phyloP scores from a whole-genome alignment of 2,329 filamentous ascomycete species.

The Trichoderma guizhouense region DNA sequence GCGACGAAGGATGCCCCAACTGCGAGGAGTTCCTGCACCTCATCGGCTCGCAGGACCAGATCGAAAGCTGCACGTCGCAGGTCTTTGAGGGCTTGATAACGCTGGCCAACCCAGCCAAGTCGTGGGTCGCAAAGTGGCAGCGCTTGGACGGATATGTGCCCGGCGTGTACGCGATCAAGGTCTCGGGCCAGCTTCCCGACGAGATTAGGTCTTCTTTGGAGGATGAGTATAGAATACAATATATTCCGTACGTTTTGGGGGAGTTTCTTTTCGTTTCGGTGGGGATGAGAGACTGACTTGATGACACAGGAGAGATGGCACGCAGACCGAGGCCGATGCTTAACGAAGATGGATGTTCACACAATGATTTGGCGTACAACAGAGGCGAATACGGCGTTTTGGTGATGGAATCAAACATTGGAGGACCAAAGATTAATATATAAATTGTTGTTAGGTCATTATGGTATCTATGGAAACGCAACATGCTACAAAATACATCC shows the following conservation, averaged over 20 bases:
- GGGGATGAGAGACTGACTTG: conserved; percentile 23
- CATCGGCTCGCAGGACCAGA: conserved; percentile 70
- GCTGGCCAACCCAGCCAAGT: conserved; percentile 74
- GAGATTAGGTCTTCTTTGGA: conserved; percentile 60
- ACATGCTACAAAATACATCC: neutral
- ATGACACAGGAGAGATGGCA: conserved; percentile 51
- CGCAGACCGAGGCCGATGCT: conserved; percentile 48
- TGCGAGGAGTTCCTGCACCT: conserved; percentile 92
- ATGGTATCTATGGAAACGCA: conserved; percentile 19
- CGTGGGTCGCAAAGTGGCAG: conserved; percentile 98
- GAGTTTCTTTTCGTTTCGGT: conserved; percentile 4
- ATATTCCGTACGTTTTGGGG: conserved; percentile 58
- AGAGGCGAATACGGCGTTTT: conserved; percentile 35
- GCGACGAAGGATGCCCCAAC: conserved; percentile 86
- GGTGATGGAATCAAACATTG: conserved; percentile 9
- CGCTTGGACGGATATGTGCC: conserved; percentile 82
- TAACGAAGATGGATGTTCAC: conserved; percentile 20
- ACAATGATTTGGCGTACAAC: conserved; percentile 19
- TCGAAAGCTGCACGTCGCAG: conserved; percentile 90
- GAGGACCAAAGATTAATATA: neutral
- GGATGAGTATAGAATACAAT: conserved; percentile 61
- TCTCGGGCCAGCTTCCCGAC: conserved; percentile 74
- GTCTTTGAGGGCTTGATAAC: conserved; percentile 93
- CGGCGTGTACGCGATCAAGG: conserved; percentile 92
- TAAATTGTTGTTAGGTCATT: neutral